Conservation (phyloP, 225 moss, liverwort and hornwort species). For the Lunularia cruciata region DNA sequence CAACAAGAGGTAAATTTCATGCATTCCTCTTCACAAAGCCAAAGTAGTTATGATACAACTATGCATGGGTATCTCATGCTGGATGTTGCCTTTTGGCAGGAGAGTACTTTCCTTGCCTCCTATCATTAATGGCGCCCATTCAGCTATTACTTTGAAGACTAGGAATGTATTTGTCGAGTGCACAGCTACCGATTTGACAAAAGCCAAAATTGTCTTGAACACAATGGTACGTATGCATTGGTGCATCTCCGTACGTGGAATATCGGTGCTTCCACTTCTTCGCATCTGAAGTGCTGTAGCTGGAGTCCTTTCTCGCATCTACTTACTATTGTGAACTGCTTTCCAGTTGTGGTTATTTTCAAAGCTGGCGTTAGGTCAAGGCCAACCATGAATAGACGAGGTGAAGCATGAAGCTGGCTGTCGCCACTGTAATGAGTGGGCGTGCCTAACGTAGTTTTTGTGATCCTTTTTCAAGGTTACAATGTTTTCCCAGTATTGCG, state of each 20-base stretch:
- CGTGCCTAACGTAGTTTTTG: too few relatives aligned
- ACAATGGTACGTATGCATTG: constrained; percentile 69
- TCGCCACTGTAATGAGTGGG: too few relatives aligned
- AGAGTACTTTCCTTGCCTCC: constrained; percentile 87
- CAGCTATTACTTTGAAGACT: constrained; percentile 74
- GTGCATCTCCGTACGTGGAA: too few relatives aligned
- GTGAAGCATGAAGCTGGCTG: not conserved
- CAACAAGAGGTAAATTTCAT: constrained; percentile 59
- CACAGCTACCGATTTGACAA: constrained; percentile 92
- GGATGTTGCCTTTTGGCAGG: constrained; percentile 35
- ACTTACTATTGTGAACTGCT: too few relatives aligned
- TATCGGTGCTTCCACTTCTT: too few relatives aligned
- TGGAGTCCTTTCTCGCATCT: too few relatives aligned
- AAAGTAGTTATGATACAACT: not conserved
- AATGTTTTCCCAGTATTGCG: constrained; percentile 86
- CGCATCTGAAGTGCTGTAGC: too few relatives aligned
- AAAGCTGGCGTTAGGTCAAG: too few relatives aligned
- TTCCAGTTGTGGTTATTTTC: too few relatives aligned
- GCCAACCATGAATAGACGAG: too few relatives aligned
- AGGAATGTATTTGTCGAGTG: constrained; percentile 91
- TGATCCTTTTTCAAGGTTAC: too few relatives aligned
- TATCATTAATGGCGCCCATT: constrained; percentile 89
- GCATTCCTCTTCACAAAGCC: not conserved
- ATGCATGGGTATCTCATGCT: not conserved
- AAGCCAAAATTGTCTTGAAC: constrained; percentile 95